Percentiles rank a stretch among this genome's conserved stretches.
These are phyloP conservation scores for Trichoderma orchidacearum DNA, from an alignment of 495 filamentous ascomycete genomes.

Conservation along the genomic window DNA sequence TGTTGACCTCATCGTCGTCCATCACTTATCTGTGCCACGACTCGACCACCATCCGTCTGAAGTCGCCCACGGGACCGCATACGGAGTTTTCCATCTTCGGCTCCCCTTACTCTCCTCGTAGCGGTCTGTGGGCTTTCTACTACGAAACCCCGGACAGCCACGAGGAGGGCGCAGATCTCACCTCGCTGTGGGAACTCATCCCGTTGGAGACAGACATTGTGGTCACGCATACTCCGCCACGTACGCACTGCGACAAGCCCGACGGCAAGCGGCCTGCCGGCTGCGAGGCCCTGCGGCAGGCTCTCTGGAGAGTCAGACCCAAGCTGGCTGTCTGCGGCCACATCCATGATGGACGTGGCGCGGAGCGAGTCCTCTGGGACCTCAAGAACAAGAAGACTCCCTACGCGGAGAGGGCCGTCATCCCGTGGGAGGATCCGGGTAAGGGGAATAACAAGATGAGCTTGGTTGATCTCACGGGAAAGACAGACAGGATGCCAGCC, in stretches of 20 bases:
- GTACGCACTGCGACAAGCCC: slow-evolving; percentile 59
- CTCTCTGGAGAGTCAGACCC: slow-evolving; percentile 67
- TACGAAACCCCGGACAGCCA: slow-evolving; percentile 26
- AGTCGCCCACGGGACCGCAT: slow-evolving; percentile 40
- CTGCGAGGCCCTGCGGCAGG: slow-evolving; percentile 55
- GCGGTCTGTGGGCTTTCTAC: slow-evolving; percentile 59
- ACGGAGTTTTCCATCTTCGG: slow-evolving; percentile 65
- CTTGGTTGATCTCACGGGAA: slow-evolving; percentile 25
- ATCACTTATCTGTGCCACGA: slow-evolving; percentile 56
- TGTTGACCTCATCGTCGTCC: slow-evolving; percentile 38
- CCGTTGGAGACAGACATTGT: slow-evolving; percentile 66
- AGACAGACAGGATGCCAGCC: slow-evolving; percentile 9
- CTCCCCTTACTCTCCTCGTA: slow-evolving; percentile 53
- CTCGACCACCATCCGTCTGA: slow-evolving; percentile 42
- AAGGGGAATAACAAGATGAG: slow-evolving; percentile 24
- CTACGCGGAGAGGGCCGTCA: slow-evolving; percentile 13
- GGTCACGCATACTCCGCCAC: slow-evolving; percentile 71
- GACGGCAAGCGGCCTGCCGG: slow-evolving; percentile 36
- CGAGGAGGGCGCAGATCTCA: neutral
- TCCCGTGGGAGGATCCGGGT: slow-evolving; percentile 27
- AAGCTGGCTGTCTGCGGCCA: slow-evolving; percentile 80
- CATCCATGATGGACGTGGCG: slow-evolving; percentile 56
- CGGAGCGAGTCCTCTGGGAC: slow-evolving; percentile 45
- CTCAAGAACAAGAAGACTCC: slow-evolving; percentile 9
- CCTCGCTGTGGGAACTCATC: slow-evolving; percentile 39